Conservation (phyloP, 768 basidiomycete species). For the Hericium rajendrae region DNA sequence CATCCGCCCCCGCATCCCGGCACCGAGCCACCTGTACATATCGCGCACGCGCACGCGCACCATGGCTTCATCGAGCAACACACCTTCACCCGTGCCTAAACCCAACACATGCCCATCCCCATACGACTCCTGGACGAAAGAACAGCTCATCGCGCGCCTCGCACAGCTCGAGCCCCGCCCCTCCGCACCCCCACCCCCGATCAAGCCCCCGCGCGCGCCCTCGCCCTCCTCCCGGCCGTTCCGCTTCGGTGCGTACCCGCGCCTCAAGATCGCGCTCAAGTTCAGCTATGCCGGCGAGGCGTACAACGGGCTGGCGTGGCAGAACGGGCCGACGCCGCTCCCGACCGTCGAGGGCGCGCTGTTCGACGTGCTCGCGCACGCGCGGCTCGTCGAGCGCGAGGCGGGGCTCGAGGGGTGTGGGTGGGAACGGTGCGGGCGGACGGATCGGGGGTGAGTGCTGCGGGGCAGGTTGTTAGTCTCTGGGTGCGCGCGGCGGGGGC, state of each 20-base stretch:
- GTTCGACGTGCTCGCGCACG: slow-evolving; percentile 68
- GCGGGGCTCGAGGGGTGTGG: slow-evolving; percentile 77
- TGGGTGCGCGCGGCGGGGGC: slow-evolving; percentile 73
- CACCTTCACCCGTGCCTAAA: too few relatives aligned
- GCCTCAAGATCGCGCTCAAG: slow-evolving; percentile 87
- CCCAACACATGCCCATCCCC: slow-evolving; percentile 7
- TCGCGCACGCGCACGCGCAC: background rate
- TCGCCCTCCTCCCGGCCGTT: slow-evolving; percentile 42
- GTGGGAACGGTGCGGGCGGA: slow-evolving; percentile 88
- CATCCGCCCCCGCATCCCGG: background rate
- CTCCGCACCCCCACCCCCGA: slow-evolving; percentile 5
- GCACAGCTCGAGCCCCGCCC: slow-evolving; percentile 37
- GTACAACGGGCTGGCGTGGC: slow-evolving; percentile 85
- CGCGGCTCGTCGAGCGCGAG: slow-evolving; percentile 65
- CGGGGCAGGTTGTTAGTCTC: slow-evolving; percentile 86
- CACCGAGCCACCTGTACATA: background rate
- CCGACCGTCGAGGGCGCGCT: slow-evolving; percentile 90
- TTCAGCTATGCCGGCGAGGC: slow-evolving; percentile 91
- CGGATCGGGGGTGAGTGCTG: slow-evolving; percentile 94
- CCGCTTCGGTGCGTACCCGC: slow-evolving; percentile 57
- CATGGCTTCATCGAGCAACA: background rate
- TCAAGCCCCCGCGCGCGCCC: background rate
- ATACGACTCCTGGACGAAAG: slow-evolving; percentile 52
- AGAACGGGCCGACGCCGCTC: slow-evolving; percentile 56
- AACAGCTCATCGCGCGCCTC: slow-evolving; percentile 62